Conservation (phyloP, 371 early-diverging fungal genomes). For the Rhizopus sp. region DNA sequence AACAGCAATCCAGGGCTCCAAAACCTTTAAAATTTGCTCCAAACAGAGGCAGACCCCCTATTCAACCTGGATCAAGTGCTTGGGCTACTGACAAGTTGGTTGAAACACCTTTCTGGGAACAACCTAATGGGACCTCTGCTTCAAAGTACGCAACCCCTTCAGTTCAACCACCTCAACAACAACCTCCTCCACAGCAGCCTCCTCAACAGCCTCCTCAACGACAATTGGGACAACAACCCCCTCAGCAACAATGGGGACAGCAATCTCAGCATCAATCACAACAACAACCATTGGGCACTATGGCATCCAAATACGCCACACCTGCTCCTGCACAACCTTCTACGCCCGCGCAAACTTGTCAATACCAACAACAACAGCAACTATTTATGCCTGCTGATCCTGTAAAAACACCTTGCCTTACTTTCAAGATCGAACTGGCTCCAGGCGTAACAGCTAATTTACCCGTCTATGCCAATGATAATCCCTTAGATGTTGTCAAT, state of each 20-base stretch:
- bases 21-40: not conserved
- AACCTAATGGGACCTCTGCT: conserved; percentile 19
- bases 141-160: conserved; percentile 19
- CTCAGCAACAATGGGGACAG: no score
- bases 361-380: conserved; percentile 9
- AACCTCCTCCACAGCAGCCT: conserved; percentile 2
- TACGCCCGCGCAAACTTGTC: conserved; percentile 2
- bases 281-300: conserved; percentile 9
- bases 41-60: conserved; percentile 2
- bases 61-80: conserved; percentile 11
- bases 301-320: conserved; percentile 25
- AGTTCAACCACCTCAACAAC: not conserved
- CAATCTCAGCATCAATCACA: conserved; percentile 4
- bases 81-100: conserved; percentile 34
- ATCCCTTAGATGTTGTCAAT: conserved; percentile 29
- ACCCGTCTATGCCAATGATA: conserved; percentile 30
- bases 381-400: conserved; percentile 1
- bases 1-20: not conserved
- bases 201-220: no score
- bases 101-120: conserved; percentile 44
- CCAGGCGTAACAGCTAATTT: conserved; percentile 36
- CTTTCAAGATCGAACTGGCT: conserved; percentile 38
- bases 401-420: conserved; percentile 21
- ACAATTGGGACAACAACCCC: not conserved
- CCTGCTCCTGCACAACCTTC: conserved; percentile 5